Conservation (phyloP, 495 filamentous ascomycete species). For the Penicillium cosmopolitanum region DNA sequence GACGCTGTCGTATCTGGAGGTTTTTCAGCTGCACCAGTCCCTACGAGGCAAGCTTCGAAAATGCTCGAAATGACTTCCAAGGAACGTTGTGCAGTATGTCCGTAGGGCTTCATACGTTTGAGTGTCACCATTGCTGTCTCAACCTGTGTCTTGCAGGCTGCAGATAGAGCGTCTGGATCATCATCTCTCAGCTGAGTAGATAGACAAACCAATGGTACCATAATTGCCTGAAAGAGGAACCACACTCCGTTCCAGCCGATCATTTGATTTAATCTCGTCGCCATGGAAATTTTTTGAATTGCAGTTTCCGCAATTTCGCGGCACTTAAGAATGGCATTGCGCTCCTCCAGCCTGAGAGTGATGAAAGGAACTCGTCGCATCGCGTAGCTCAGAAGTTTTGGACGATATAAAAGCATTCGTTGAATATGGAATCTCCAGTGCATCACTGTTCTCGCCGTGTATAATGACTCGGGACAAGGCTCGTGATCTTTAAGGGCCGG, state of each 20-base stretch:
- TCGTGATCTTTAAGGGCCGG: conserved; percentile 65
- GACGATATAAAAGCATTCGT: conserved; percentile 71
- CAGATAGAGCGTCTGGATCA: conserved; percentile 50
- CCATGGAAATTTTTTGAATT: conserved; percentile 65
- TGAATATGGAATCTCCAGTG: conserved; percentile 76
- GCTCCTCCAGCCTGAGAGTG: conserved; percentile 59
- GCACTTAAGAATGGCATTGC: conserved; percentile 64
- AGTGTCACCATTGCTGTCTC: conserved; percentile 66
- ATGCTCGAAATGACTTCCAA: conserved; percentile 66
- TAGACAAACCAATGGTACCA: conserved; percentile 71
- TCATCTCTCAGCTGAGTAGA: conserved; percentile 46
- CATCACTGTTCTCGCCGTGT: conserved; percentile 69
- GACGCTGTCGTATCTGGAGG: conserved; percentile 10
- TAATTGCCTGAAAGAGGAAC: conserved; percentile 74
- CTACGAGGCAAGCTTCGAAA: conserved; percentile 53
- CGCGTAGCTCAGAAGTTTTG: conserved; percentile 66
- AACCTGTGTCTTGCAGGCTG: conserved; percentile 49
- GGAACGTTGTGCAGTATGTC: conserved; percentile 63
- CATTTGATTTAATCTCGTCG: conserved; percentile 67
- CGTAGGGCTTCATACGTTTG: conserved; percentile 66
- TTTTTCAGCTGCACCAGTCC: background rate
- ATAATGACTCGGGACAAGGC: conserved; percentile 65
- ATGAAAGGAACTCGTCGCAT: conserved; percentile 59
- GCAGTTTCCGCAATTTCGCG: conserved; percentile 63
- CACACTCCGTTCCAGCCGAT: conserved; percentile 79